Base-by-base conservation (phyloP, 139 green algal species). In the Haematococcus lacustris region DNA sequence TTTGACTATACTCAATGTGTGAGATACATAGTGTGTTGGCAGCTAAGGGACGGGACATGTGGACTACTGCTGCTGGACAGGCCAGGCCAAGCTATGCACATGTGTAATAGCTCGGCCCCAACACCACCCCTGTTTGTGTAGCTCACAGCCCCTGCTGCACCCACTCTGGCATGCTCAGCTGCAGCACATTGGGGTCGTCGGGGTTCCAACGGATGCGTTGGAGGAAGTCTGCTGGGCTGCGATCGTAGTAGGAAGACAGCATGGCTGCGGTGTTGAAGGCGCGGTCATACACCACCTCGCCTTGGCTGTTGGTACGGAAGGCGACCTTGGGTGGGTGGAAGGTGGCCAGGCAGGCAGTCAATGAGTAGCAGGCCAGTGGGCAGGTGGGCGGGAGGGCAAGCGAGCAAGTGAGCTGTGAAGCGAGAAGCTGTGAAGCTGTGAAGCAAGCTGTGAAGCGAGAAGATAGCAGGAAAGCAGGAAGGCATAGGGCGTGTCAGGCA, bases 231-330 rank as follows among this genome's bases (percentile, higher is more conserved):
- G 78, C 60, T 3, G 50, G 43, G 41, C 68, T 32, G 59, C 67
- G 67, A 1, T 64, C 68, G 51, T 86, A 87, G 69, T 96, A 93
- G 13, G 80, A 76, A 0, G 79, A 40, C 68, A 94, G 69, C 64
- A 96, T 68, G n/a, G 78, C 63, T 1, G 82, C 80, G 0, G 85
- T 92, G 80, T 96, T 96, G 81, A 88, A 93, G 13, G 70, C 60
- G 23, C 91, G 82, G 79, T 96, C 91, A 9, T 85, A 89, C 23
- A 96, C 73, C 13, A 92, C 81, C 50, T 81, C 65, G 0, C 86
- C 88, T 3, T 64, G 39, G 1, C 26, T 2, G 53, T 94, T 95
- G 50, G 69, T 76, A 59, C 84, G 75, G 73, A 89, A 90, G 1
- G 68, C 50, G 25, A 80, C 79, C 77, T 82, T 26, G 38, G 2